A percentile compares a stretch with the other conserved stretches of the same genome.
These are phyloP conservation scores for Phyllostachys edulis DNA, from an alignment of 176 grass and related monocot species.

Conservation along the genomic window DNA sequence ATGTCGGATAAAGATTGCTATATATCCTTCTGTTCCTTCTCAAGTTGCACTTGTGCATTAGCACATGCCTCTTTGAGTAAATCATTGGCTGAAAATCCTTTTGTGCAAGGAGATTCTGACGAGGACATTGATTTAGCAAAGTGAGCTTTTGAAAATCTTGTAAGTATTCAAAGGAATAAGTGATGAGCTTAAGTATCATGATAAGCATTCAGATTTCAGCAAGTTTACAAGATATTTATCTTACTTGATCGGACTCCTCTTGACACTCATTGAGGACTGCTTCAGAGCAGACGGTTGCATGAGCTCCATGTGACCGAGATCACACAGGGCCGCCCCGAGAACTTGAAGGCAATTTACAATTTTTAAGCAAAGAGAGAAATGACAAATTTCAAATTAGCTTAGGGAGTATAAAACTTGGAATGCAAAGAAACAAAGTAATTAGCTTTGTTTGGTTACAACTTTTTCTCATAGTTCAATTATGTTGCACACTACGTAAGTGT, in stretches of 20 bases:
- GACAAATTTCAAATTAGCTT: no score
- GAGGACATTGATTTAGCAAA: slow-evolving; percentile 7
- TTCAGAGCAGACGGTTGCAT: slow-evolving; percentile 29
- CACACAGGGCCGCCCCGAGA: no score
- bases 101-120: slow-evolving; percentile 36
- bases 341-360: no score
- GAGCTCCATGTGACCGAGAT: no score
- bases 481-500: no score
- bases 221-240: not conserved
- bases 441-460: no score
- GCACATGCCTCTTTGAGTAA: slow-evolving; percentile 52
- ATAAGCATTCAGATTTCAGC: not conserved
- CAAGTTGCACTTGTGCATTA: slow-evolving; percentile 56
- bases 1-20: slow-evolving; percentile 76
- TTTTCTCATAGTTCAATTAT: no score
- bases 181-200: not conserved
- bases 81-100: slow-evolving; percentile 40
- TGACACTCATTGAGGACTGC: slow-evolving; percentile 41
- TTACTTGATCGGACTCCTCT: slow-evolving; percentile 39
- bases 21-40: slow-evolving; percentile 55
- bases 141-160: not conserved
- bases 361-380: no score
- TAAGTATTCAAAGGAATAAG: not conserved
- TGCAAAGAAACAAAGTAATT: no score
- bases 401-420: no score